phyloP scores from a whole-genome alignment of 768 basidiomycete genomes.

The Russula dissimulans region DNA sequence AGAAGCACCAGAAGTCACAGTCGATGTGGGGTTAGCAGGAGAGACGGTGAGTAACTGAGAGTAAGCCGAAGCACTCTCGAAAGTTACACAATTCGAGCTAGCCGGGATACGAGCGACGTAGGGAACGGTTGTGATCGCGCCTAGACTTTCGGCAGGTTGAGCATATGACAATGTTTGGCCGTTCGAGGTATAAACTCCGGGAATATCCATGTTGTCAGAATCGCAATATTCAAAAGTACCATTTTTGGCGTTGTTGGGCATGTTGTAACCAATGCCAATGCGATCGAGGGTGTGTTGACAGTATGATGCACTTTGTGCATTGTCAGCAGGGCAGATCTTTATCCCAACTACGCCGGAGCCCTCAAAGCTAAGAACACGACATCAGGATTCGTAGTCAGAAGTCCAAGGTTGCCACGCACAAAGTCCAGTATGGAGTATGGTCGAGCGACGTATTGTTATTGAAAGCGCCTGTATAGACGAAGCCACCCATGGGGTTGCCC shows the following conservation, averaged over 20 bases:
- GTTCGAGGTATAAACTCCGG: constrained; percentile 39
- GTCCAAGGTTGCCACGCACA: constrained; percentile 32
- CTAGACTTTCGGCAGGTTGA: constrained; percentile 41
- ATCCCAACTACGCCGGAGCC: constrained; percentile 57
- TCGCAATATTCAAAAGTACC: constrained; percentile 56
- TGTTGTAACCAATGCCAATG: constrained; percentile 67
- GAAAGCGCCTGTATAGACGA: constrained; percentile 54
- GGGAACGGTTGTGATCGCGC: constrained; percentile 36
- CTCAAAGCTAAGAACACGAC: constrained; percentile 48
- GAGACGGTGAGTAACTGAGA: constrained; percentile 11
- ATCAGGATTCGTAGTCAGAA: not conserved
- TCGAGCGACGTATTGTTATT: constrained; percentile 34
- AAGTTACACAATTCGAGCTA: constrained; percentile 37
- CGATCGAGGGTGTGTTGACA: constrained; percentile 72
- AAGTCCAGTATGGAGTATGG: constrained; percentile 63
- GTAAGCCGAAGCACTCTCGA: constrained; percentile 31
- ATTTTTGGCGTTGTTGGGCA: constrained; percentile 50
- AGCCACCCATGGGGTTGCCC: constrained; percentile 74
- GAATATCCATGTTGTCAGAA: constrained; percentile 53
- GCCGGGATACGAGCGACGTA: constrained; percentile 33
- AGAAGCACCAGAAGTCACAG: not conserved
- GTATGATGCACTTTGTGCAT: constrained; percentile 36
- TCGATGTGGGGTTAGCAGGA: not conserved
- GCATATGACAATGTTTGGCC: constrained; percentile 37
- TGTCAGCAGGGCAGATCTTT: constrained; percentile 58